phyloP scores from a whole-genome alignment of 179 eudicot species.

The Actinidia arguta region DNA sequence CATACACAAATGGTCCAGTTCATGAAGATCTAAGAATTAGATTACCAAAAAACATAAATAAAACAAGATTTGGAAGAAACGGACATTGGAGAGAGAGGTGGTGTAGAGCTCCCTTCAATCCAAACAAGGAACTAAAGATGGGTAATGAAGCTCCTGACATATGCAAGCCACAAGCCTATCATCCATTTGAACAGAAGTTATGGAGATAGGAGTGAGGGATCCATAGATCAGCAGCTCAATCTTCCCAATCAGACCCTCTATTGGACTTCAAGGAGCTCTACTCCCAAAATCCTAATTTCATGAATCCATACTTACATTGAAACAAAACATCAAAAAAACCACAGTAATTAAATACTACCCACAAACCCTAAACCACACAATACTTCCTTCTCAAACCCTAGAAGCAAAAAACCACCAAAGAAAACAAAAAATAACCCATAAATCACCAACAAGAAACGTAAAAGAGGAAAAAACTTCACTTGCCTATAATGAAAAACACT shows the following conservation, averaged over 20 bases:
- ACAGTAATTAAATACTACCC: background rate
- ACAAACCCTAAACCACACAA: background rate
- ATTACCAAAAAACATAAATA: background rate
- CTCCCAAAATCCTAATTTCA: slow-evolving; percentile 26
- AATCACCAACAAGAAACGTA: background rate
- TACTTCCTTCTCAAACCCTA: background rate
- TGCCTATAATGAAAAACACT: too few relatives aligned
- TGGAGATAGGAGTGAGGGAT: slow-evolving; percentile 58
- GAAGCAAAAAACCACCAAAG: background rate
- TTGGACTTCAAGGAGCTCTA: slow-evolving; percentile 88
- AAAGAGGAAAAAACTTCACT: background rate
- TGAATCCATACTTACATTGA: too few relatives aligned
- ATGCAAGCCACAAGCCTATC: slow-evolving; percentile 72
- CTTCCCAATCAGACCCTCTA: slow-evolving; percentile 52
- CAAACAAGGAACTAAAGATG: slow-evolving; percentile 52
- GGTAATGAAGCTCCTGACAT: slow-evolving; percentile 64
- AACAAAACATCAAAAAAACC: background rate
- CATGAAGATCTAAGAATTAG: too few relatives aligned
- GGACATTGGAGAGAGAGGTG: slow-evolving; percentile 21
- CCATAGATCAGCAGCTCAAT: slow-evolving; percentile 75
- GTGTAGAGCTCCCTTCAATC: slow-evolving; percentile 96
- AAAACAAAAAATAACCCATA: background rate
- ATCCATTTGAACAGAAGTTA: background rate
- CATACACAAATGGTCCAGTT: too few relatives aligned
- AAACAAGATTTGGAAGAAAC: background rate